These are phyloP conservation scores for Aspergillus puulaauensis DNA, from an alignment of 2,329 filamentous ascomycete genomes.

Conservation along the genomic window DNA sequence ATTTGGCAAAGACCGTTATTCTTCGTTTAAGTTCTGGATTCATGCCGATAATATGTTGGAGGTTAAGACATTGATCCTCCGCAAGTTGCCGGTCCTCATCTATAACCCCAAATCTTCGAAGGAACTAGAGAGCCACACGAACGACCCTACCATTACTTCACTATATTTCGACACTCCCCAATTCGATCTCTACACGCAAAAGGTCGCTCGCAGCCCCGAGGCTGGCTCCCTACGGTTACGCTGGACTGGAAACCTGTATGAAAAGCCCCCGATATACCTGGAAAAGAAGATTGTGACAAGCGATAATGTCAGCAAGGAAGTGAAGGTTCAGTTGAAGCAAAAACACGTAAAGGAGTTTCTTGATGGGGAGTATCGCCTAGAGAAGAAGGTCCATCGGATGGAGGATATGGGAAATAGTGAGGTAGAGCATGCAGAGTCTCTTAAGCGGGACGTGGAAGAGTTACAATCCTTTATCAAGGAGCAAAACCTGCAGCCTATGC, in stretches of 20 bases:
- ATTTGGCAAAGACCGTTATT: constrained; percentile 66
- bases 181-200: constrained; percentile 83
- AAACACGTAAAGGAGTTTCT: constrained; percentile 91
- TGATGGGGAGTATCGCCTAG: constrained; percentile 83
- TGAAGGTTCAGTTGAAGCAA: constrained; percentile 82
- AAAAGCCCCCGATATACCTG: constrained; percentile 76
- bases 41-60: constrained; percentile 94
- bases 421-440: constrained; percentile 63
- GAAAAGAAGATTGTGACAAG: constrained; percentile 86
- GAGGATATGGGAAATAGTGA: constrained; percentile 69
- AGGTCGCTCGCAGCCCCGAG: constrained; percentile 72
- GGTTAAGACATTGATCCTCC: constrained; percentile 92
- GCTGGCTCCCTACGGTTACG: constrained; percentile 81
- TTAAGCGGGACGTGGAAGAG: constrained; percentile 70
- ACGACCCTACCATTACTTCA: constrained; percentile 87
- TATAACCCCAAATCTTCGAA: constrained; percentile 87
- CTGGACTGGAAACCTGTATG: constrained; percentile 84
- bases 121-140: constrained; percentile 71
- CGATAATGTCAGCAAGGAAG: constrained; percentile 74
- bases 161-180: constrained; percentile 90
- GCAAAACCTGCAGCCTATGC: constrained; percentile 74
- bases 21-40: constrained; percentile 94
- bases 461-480: constrained; percentile 79
- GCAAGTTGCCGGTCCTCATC: constrained; percentile 84
- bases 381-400: constrained; percentile 86